Base-by-base conservation (phyloP, 1,284 basidiomycete genomes). In the Ganoderma leucocontextum region DNA sequence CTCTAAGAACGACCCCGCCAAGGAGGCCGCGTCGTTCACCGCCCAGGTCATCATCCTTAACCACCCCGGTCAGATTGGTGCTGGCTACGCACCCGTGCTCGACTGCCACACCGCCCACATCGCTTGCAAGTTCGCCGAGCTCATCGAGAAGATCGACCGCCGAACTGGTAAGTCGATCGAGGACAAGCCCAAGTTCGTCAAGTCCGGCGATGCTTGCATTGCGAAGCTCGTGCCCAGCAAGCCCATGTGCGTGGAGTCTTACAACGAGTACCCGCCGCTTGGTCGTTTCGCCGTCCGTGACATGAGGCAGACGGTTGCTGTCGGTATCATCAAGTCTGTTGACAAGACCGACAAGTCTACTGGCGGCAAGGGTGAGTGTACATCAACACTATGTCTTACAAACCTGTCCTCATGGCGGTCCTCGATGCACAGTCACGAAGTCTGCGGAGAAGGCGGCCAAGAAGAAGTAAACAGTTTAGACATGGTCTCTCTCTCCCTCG, bases 51-150 rank as follows among this genome's bases (percentile, higher is more conserved):
- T 99, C 82, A 95, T 99, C 82, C 94, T 99, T 84, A 99, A 99
- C 91, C 98, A 99, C 93, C 98, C 98, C 72, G 98, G 98, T 89
- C 98, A 99, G 86, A 99, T 99, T 82, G 94, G 95, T 86, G 95
- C 95, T 78, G 96, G 96, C 76, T 97, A 98, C 83, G 95, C 97
- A 65, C 97, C 97, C 70, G 97, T 99, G 72, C 93, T 99, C 77
- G 97, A 99, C 88, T 99, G 97, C 88, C 97, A 99, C 92, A 99
- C 97, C 75, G 96, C 97, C 81, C 97, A 98, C 91, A 99, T 99
- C 83, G 98, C 98, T 75, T 99, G 98, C 95, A 98, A 98, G 88
- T 99, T 99, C 86, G 89, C 95, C 76, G 96, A 97, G 83, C 91
- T 98, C 82, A 88, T 96, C 79, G 95, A 98, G 90, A 99, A 99